Evolutionary conservation across 2,329 filamentous ascomycete genomes (phyloP), one percentile per base, ranked within the genome.

Genomic region (Basipetospora chlamydospora): DNA sequence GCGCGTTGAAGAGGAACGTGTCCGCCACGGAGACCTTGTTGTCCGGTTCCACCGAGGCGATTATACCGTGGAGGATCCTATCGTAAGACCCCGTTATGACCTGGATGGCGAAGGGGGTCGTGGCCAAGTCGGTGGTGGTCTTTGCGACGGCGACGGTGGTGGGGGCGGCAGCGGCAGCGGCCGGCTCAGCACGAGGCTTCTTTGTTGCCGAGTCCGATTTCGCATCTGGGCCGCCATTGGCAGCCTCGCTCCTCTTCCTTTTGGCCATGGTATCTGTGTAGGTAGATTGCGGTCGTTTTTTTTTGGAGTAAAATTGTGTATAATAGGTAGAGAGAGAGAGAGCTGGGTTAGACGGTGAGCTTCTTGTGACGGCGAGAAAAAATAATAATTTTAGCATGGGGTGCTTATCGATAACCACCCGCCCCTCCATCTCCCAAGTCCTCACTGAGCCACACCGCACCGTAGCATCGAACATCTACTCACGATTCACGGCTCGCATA

Each of bases 21-120:
- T 96, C 88, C 45, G 83, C 73, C 52, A 95, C 96, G 35, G 77
- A 67, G 38, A 77, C 64, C 8, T 30, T 23, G 12, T 65, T 52
- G 37, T 54, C 45, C 22, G 45, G 35, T 22, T 48, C 44, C 36
- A 93, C 63, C 2, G 74, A 74, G n/a, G 81, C 86, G 6, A 81
- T 84, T 48, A 95, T 69, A 41, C 90, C 90, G 56, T 98, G 90
- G 15, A 98, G 70, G 34, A 92, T 76, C 44, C 86, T 74, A 53
- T 98, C 90, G 60, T 98, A 98, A 37, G 87, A 95, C 33, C 90
- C 90, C 6, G 85, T 79, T 41, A 96, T 70, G 45, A 98, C 79
- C 57, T 96, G 90, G 41, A 96, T 67, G n/a, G 79, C 77, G 46
- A 74, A 58, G 29, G 54, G 26, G 33, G n/a, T 22, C 12, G 34